Evolutionary conservation across 208 protist species (phyloP).

Genomic region (Crithidia mellificae): DNA sequence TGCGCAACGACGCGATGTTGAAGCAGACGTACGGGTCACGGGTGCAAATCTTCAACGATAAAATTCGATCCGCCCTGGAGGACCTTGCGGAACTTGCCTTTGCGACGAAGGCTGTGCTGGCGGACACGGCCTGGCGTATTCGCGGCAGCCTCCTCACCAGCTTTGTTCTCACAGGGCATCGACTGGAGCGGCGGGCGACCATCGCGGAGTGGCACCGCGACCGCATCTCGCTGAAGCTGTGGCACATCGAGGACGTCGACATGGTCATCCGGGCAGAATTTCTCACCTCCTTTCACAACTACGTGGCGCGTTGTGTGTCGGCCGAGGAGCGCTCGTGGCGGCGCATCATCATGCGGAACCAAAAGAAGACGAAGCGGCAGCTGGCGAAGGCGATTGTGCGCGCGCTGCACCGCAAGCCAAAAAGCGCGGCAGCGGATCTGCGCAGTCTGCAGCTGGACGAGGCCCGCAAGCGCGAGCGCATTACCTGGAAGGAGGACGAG

Average conservation of each 20-base stretch:
- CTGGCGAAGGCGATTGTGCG: conserved; percentile 36
- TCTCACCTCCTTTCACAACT: conserved; percentile 28
- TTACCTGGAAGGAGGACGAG: conserved; percentile 31
- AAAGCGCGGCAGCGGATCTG: conserved; percentile 28
- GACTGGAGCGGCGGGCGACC: conserved; percentile 42
- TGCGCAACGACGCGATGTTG: conserved; percentile 55
- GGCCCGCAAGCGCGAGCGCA: conserved; percentile 37
- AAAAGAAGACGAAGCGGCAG: conserved; percentile 42
- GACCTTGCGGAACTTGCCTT: conserved; percentile 38
- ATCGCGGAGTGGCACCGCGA: conserved; percentile 40
- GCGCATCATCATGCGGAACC: conserved; percentile 36
- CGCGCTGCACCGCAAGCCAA: conserved; percentile 37
- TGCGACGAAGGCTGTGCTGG: conserved; percentile 27
- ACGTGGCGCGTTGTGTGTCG: conserved; percentile 32
- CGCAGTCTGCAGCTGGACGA: conserved; percentile 38
- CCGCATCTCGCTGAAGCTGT: conserved; percentile 35
- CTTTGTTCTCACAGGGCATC: conserved; percentile 38
- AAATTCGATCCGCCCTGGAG: conserved; percentile 30
- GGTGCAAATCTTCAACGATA: conserved; percentile 48
- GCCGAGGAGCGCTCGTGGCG: conserved; percentile 47
- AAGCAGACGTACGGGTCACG: conserved; percentile 51
- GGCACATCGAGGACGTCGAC: conserved; percentile 47
- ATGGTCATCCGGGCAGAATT: conserved; percentile 43
- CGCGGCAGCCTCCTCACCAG: conserved; percentile 15
- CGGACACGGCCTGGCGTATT: conserved; percentile 19